Base-by-base conservation (phyloP, 495 filamentous ascomycete species). In the Aspergillus ostianus region DNA sequence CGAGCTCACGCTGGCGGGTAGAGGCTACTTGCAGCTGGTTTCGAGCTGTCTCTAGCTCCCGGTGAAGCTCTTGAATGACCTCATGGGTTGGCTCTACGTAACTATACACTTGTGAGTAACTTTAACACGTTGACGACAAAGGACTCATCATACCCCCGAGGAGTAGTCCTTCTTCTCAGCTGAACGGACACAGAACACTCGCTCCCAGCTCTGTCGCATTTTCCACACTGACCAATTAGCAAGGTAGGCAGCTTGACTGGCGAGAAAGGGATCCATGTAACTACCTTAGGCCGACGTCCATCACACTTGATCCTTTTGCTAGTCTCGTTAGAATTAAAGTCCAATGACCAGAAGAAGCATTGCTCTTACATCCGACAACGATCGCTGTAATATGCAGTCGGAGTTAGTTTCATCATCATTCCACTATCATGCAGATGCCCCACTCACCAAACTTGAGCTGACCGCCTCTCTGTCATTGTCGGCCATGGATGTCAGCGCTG, bases 251-350 rank as follows among this genome's bases (percentile, higher is more conserved):
- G 49, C 5, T 51, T 12, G 49, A 21, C 49, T 10, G 49, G 49
- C 15, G 49, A 18, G 23, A 27, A 27, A 4, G 8, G 18, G 6
- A 1, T n/a, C n/a, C n/a, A 7, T 15, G 6, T 57, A 53, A 52
- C 59, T 55, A 63, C 61, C 26, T 18, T 51, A n/a, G 56, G 53
- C 8, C 47, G 50, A 36, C 30, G 19, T 29, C 61, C 61, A 29
- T 63, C 61, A 19, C 61, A 63, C 32, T 56, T 56, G 6, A 63
- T 47, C 23, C 56, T 59, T 36, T 63, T 63, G 15, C 61, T 63
- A 41, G 2, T 23, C 27, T 32, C 2, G 51, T 41, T 27, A 54
- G n/a, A 30, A 17, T 41, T 17, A 2, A 9, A 6, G 17, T 18
- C 20, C 17, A 6, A 17, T n/a, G 30, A 12, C 18, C 15, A 54